Evolutionary conservation across 306 rosid genomes (phyloP), one percentile per base, ranked within the genome.

Genomic region (Mucuna pruriens): DNA sequence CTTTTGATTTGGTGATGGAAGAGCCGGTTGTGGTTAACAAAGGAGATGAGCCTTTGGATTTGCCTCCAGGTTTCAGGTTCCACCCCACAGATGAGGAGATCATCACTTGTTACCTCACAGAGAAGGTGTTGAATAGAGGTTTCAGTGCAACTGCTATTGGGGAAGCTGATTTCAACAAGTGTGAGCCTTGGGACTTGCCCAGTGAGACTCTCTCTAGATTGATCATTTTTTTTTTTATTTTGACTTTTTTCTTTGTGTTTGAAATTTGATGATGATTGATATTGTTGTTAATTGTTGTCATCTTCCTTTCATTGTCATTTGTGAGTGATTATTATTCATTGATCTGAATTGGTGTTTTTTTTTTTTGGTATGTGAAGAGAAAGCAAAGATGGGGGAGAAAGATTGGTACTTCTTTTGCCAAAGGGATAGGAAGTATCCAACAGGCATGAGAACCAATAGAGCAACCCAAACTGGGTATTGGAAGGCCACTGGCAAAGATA

Each of bases 401-500:
- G 98, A 94, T 69, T 90, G 97, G 97, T 94, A 87, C 82, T 91
- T 94, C 85, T 94, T 92, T 55, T 90, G 92, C 75, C 94, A 89
- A 64, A 87, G 90, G 74, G 97, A 94, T 70, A 78, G 95, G 57
- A 94, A 94, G 79, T 94, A 94, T 78, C 98, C 98, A 33, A 94
- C 97, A 0, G 98, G 98, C 0, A 87, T 71, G 90, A 82, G 98
- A 72, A 92, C 98, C 2, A 94, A 94, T 63, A 84, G 98, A 69
- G 97, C 98, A 4, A 94, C 98, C 7, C 86, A 87, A 44, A 86
- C 90, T 0, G 98, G 98, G 0, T 94, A 94, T 78, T 94, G 98
- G 98, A 94, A 94, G 75, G 98, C 98, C 29, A 94, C 98, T 2
- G 98, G 98, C 22, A 94, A 92, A 77, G 98, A 94, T 29, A 88